These are phyloP conservation scores for Diplotaxis tenuifolia DNA, from an alignment of 345 rosid species.

Conservation along the genomic window DNA sequence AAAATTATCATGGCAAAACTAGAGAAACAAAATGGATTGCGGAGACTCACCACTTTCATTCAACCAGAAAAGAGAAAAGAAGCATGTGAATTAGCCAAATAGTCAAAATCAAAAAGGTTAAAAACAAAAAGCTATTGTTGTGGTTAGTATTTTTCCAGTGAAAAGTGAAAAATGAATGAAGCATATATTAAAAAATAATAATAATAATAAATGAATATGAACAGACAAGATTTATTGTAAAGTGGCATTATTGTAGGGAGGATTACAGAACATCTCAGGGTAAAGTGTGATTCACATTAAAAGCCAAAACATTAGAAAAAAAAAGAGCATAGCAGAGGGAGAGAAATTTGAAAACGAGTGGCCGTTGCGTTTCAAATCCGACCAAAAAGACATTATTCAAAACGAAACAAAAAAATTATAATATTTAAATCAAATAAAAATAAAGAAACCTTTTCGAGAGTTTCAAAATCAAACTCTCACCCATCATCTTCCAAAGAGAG, in stretches of 20 bases:
- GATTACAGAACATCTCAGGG: background rate
- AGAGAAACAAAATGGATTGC: background rate
- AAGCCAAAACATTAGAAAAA: slow-evolving; percentile 5
- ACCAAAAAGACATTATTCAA: slow-evolving; percentile 45
- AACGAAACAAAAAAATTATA: background rate
- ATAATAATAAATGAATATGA: background rate
- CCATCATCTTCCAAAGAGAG: slow-evolving; percentile 14
- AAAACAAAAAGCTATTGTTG: background rate
- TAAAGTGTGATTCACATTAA: slow-evolving; percentile 28
- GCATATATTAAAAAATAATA: no score
- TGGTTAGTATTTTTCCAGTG: background rate
- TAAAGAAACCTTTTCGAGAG: slow-evolving; percentile 29
- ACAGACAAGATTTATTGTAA: background rate
- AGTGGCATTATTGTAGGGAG: slow-evolving; percentile 26
- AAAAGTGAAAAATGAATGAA: background rate
- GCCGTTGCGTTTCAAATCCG: slow-evolving; percentile 61
- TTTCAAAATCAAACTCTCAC: slow-evolving; percentile 28
- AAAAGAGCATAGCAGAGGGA: slow-evolving; percentile 27
- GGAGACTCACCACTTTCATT: no score
- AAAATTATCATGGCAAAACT: background rate
- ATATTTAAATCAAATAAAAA: background rate
- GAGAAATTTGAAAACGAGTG: slow-evolving; percentile 60
- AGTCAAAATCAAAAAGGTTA: background rate
- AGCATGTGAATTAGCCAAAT: background rate
- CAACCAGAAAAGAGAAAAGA: background rate